A percentile compares a stretch with the other conserved stretches of the same genome.
These are phyloP conservation scores for Pythium pectinolyticum DNA, from an alignment of 352 stramenopile genomes.

Conservation along the genomic window DNA sequence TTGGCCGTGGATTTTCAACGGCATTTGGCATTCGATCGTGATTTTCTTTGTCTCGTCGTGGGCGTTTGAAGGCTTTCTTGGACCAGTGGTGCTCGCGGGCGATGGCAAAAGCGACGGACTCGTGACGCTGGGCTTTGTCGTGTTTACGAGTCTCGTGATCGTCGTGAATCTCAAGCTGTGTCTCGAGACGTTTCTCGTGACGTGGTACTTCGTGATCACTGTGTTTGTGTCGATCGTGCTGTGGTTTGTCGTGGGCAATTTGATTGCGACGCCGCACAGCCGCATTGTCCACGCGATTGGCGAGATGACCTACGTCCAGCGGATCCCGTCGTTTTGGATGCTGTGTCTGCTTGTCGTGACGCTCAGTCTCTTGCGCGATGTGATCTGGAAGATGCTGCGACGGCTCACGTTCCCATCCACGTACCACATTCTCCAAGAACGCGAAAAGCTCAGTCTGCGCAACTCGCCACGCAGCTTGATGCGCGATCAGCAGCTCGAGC, in stretches of 20 bases:
- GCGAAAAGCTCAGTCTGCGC: conserved; percentile 57
- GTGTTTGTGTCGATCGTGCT: conserved; percentile 52
- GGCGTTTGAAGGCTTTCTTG: conserved; percentile 40
- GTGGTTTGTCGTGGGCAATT: conserved; percentile 65
- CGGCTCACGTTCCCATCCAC: conserved; percentile 61
- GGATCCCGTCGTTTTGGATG: conserved; percentile 60
- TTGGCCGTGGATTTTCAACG: conserved; percentile 82
- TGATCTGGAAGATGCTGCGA: conserved; percentile 73
- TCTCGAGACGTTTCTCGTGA: conserved; percentile 72
- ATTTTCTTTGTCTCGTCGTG: conserved; percentile 83
- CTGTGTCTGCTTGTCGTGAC: conserved; percentile 58
- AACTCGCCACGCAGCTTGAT: conserved; percentile 60
- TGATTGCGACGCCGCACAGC: conserved; percentile 51
- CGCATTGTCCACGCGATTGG: conserved; percentile 61
- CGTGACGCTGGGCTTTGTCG: conserved; percentile 69
- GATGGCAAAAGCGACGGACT: conserved; percentile 54
- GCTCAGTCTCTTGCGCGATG: conserved; percentile 63
- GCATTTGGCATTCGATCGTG: conserved; percentile 78
- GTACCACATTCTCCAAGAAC: conserved; percentile 81
- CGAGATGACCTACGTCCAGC: conserved; percentile 68
- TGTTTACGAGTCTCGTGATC: conserved; percentile 80
- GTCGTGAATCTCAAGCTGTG: conserved; percentile 80
- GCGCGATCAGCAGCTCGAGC: conserved; percentile 26
- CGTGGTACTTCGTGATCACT: conserved; percentile 69
- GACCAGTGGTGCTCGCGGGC: conserved; percentile 37